Evolutionary conservation across 2,329 filamentous ascomycete species (phyloP).

Genomic region (Fusarium sp.): DNA sequence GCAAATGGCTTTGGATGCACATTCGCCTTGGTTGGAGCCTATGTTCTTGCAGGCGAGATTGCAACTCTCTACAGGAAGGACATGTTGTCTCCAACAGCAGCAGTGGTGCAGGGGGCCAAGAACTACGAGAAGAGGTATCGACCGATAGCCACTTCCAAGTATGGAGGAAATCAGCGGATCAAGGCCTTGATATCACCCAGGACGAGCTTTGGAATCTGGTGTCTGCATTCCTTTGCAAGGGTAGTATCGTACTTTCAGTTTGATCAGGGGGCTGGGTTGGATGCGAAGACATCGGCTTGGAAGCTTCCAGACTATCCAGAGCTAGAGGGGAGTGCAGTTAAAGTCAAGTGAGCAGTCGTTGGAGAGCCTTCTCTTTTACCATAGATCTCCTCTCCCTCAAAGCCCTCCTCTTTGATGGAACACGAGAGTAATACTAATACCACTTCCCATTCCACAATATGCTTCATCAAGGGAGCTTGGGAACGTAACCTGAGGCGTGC

Average conservation of each 20-base stretch:
- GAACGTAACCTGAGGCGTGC: background rate
- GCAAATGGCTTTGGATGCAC: background rate
- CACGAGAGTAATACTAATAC: background rate
- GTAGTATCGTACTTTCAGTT: background rate
- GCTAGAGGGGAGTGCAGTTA: background rate
- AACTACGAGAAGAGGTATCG: slow-evolving; percentile 19
- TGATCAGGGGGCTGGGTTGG: slow-evolving; percentile 9
- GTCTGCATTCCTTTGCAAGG: background rate
- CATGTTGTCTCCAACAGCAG: background rate
- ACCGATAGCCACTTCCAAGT: slow-evolving; percentile 8
- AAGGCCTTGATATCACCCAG: background rate
- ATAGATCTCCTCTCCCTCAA: background rate
- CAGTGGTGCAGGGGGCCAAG: slow-evolving; percentile 19
- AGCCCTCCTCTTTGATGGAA: background rate
- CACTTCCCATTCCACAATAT: background rate
- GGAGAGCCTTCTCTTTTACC: background rate
- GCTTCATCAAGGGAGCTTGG: background rate
- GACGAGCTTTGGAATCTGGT: background rate
- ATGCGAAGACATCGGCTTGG: slow-evolving; percentile 16
- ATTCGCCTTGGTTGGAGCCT: background rate
- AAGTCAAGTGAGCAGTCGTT: background rate
- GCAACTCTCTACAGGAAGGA: slow-evolving; percentile 4
- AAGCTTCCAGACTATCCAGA: slow-evolving; percentile 23
- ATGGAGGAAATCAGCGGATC: background rate
- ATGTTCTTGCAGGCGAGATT: slow-evolving; percentile 1